Evolutionary conservation across 176 grass and related monocot genomes (phyloP).

Genomic region (Leersia perrieri): DNA sequence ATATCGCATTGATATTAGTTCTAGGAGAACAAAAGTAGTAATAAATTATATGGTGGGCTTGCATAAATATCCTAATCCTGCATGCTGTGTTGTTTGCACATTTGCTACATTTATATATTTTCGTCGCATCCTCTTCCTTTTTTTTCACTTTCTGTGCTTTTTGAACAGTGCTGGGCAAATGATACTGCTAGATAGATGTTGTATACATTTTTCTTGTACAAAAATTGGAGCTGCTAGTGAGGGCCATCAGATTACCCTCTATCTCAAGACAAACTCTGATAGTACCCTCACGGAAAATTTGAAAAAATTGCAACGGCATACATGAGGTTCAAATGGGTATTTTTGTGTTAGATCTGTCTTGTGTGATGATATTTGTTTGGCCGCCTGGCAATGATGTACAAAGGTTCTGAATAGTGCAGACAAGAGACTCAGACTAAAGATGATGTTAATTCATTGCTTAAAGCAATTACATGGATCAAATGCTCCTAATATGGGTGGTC

Average conservation of each 20-base stretch:
- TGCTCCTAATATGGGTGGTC: background rate
- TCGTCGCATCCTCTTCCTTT: background rate
- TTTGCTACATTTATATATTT: background rate
- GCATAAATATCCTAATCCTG: background rate
- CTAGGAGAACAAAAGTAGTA: background rate
- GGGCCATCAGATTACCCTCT: background rate
- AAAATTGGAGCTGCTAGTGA: background rate
- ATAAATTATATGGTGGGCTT: background rate
- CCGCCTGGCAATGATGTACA: background rate
- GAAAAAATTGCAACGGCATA: background rate
- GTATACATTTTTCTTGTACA: background rate
- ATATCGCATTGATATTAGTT: slow-evolving; percentile 12
- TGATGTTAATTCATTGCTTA: background rate
- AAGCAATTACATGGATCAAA: background rate
- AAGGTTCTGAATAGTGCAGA: background rate
- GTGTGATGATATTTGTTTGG: background rate
- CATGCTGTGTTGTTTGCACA: background rate
- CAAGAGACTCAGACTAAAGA: background rate
- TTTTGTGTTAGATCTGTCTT: background rate
- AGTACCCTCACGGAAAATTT: background rate
- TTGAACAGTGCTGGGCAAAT: slow-evolving; percentile 14
- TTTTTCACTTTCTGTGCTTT: background rate
- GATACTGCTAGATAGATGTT: background rate
- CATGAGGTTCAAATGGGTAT: background rate
- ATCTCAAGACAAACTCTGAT: background rate